phyloP scores from a whole-genome alignment of 75 land plant species.

The Pinus albicaulis region DNA sequence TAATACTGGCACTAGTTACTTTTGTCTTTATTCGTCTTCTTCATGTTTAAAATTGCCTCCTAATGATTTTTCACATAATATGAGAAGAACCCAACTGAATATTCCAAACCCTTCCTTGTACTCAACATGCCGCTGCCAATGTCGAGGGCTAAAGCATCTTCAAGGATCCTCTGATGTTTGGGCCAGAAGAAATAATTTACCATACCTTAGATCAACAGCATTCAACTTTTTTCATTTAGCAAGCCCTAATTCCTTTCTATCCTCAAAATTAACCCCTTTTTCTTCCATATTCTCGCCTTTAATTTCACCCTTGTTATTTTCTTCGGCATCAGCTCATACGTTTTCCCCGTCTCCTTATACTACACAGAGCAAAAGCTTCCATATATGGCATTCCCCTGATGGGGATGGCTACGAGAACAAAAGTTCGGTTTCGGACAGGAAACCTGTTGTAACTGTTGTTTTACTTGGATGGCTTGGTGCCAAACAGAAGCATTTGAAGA shows the following conservation, averaged over 20 bases:
- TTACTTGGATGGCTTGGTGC: slow-evolving; percentile 96
- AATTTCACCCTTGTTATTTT: background rate
- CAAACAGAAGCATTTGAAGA: slow-evolving; percentile 84
- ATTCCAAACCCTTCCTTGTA: background rate
- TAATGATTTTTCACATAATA: background rate
- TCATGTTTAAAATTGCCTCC: background rate
- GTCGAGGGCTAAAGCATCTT: background rate
- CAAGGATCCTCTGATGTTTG: background rate
- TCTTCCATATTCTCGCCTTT: slow-evolving; percentile 4
- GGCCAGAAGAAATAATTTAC: background rate
- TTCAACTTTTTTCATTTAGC: background rate
- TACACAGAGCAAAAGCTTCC: slow-evolving; percentile 7
- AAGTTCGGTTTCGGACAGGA: slow-evolving; percentile 27
- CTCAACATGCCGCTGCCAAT: background rate
- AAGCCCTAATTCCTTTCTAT: background rate
- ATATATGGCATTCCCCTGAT: slow-evolving; percentile 64
- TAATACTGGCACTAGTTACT: background rate
- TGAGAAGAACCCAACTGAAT: background rate
- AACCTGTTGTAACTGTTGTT: slow-evolving; percentile 66
- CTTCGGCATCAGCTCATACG: background rate
- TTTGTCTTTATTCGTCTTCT: background rate
- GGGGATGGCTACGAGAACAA: slow-evolving; percentile 2
- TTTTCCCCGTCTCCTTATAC: slow-evolving; percentile 4
- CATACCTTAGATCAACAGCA: background rate
- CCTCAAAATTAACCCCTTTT: background rate